Base-by-base conservation (phyloP, 495 filamentous ascomycete species). In the Staphylotrichum longicolle region DNA sequence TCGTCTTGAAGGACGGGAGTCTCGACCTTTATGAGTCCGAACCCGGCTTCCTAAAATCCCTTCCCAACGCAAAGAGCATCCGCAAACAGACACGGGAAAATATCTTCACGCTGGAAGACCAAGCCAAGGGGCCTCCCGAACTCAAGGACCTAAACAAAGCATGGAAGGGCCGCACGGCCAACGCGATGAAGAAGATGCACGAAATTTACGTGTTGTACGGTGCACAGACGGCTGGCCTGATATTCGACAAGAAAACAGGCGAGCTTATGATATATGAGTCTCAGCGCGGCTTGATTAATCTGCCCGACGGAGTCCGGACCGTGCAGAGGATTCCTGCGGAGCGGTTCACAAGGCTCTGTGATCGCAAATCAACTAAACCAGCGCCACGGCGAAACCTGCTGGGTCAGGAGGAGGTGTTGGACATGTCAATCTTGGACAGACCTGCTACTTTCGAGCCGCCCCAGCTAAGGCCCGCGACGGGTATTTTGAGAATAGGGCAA, bases 181-280 rank as follows among this genome's bases (percentile, higher is more conserved):
- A 48, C 45, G 45, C 45, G n/a, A 48, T 48, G 45, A 48, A 48
- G 20, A 48, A 48, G 45, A 30, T 30, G n/a, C 45, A 48, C 45
- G 45, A 48, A n/a, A 48, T 48, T 48, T n/a, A 48, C 14, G 45
- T 9, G n/a, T 30, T 48, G n/a, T 48, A 48, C 20, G 45, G 45
- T 30, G 45, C 45, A 20, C 12, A 48, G 45, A 48, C 45, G 20
- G 45, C 45, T 9, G 45, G 45, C 15, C 20, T 48, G 10, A 48
- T 48, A 48, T 48, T 48, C 45, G 27, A 48, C 45, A 48, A 48
- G n/a, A 30, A 20, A 6, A 48, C 20, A 48, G n/a, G 45, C 45
- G 45, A 48, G 20, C 45, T 48, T n/a, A 48, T 48, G 45, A 7
- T 48, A 48, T 48, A 48, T 48, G 45, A 48, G 45, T 48, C 45